These are phyloP conservation scores for Madurella fahalii DNA, from an alignment of 2,329 filamentous ascomycete genomes.

Conservation along the genomic window DNA sequence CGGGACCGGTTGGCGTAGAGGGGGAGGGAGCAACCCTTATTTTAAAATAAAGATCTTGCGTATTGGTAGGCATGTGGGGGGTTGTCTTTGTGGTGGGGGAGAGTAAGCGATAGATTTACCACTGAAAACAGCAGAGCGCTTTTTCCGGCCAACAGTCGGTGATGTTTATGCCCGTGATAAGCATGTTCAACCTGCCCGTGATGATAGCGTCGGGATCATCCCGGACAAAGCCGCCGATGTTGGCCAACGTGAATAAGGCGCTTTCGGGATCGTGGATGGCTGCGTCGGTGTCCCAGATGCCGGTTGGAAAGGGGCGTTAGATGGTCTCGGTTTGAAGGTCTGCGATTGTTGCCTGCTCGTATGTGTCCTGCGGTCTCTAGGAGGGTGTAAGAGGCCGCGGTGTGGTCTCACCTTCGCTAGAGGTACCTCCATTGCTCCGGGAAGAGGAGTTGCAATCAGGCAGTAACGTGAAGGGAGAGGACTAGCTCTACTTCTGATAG, in stretches of 20 bases:
- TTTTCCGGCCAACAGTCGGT: constrained; percentile 29
- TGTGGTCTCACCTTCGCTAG: constrained; percentile 36
- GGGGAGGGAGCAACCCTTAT: constrained; percentile 48
- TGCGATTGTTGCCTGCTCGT: constrained; percentile 45
- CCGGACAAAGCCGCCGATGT: constrained; percentile 41
- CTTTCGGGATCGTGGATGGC: constrained; percentile 32
- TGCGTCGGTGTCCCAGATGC: constrained; percentile 35
- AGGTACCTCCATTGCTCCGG: constrained; percentile 40
- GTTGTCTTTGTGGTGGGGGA: neutral
- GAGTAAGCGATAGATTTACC: constrained; percentile 30
- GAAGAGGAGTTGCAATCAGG: neutral
- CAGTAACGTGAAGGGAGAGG: neutral
- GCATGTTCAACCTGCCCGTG: constrained; percentile 37
- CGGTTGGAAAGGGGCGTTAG: constrained; percentile 44
- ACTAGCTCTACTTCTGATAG: constrained; percentile 28
- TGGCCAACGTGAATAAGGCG: constrained; percentile 39
- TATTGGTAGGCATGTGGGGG: neutral
- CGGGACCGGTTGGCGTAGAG: constrained; percentile 47
- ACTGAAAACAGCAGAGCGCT: constrained; percentile 40
- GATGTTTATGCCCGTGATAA: constrained; percentile 33
- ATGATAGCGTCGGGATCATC: constrained; percentile 31
- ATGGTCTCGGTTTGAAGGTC: constrained; percentile 47
- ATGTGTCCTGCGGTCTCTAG: constrained; percentile 42
- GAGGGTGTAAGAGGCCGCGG: constrained; percentile 35
- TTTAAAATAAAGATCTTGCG: neutral